Percentiles rank a stretch among this genome's conserved stretches.
These are phyloP conservation scores for Adenanthera pavonina DNA, from an alignment of 306 rosid species.

Conservation along the genomic window DNA sequence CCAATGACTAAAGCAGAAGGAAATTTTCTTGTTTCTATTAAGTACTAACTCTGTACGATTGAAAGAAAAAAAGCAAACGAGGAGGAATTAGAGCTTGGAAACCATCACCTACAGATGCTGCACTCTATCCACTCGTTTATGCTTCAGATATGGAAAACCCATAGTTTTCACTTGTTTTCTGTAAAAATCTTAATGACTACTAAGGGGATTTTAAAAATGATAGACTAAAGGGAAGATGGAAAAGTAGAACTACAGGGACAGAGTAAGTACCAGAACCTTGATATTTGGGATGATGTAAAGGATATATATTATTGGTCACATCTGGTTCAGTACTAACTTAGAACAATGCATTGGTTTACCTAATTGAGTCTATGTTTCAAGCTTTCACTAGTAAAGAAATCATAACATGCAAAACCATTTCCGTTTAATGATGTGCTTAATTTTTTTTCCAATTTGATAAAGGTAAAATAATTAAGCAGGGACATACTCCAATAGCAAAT, in stretches of 20 bases:
- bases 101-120: neutral
- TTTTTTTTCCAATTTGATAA: neutral
- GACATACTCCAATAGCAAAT: neutral
- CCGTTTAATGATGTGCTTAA: too few species aligned
- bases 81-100: neutral
- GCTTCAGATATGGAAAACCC: neutral
- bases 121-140: neutral
- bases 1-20: neutral
- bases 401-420: neutral
- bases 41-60: neutral
- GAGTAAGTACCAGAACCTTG: neutral
- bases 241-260: neutral
- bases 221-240: neutral
- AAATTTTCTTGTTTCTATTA: neutral
- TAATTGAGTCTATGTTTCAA: neutral
- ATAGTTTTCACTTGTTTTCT: neutral
- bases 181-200: neutral
- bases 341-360: neutral
- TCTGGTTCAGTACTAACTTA: neutral
- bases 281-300: neutral
- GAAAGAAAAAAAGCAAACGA: conserved; percentile 1
- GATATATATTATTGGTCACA: neutral
- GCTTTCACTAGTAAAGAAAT: neutral
- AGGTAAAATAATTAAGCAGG: conserved; percentile 2
- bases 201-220: neutral